phyloP scores from a whole-genome alignment of 306 rosid species.

The Rubus parviflorus region DNA sequence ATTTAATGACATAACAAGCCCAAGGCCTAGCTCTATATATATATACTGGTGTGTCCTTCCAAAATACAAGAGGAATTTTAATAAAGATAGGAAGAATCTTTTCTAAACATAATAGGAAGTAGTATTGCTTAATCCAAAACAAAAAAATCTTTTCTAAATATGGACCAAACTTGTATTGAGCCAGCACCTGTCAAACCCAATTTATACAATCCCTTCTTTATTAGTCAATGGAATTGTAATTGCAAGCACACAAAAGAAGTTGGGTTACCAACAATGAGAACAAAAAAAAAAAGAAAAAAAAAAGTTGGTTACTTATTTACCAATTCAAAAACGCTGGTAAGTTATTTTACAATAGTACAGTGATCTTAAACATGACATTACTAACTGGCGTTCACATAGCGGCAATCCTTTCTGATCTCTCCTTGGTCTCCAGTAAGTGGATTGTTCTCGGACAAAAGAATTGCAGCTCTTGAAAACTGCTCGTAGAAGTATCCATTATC shows the following conservation, averaged over 20 bases:
- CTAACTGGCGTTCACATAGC: slow-evolving; percentile 46
- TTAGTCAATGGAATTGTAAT: background rate
- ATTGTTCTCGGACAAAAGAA: slow-evolving; percentile 58
- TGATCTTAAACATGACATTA: background rate
- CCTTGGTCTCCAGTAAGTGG: slow-evolving; percentile 64
- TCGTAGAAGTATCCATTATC: slow-evolving; percentile 61
- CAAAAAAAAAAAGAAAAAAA: background rate
- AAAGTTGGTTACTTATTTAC: background rate
- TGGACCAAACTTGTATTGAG: background rate
- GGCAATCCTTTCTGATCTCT: slow-evolving; percentile 78
- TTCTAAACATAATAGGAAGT: background rate
- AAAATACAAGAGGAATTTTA: no score
- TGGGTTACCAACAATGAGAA: background rate
- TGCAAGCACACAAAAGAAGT: background rate
- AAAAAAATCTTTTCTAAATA: no score
- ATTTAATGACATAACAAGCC: no score
- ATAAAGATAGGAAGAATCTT: background rate
- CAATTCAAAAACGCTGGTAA: background rate
- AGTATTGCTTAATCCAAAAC: no score
- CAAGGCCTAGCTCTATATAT: no score
- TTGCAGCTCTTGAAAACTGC: slow-evolving; percentile 67
- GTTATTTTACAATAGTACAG: background rate
- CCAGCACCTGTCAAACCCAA: background rate
- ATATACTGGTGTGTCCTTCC: no score
- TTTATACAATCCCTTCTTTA: background rate